Evolutionary conservation across 225 moss, liverwort and hornwort species (phyloP), one percentile per base, ranked within the genome.

Genomic region (Pseudisothecium myosuroides): DNA sequence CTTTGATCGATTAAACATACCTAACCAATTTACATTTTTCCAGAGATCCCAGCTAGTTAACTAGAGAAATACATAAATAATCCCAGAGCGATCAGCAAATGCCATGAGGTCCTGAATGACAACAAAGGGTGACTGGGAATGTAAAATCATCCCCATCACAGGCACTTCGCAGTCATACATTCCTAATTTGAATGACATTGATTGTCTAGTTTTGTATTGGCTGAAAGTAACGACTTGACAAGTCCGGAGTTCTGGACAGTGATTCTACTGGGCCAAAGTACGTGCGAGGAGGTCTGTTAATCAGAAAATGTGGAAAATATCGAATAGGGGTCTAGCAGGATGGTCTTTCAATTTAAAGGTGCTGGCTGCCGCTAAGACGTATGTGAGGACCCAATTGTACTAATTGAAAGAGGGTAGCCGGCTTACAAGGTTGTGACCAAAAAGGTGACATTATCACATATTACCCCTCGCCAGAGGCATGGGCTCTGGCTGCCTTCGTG

Each of bases 361-460:
- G 29, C 34, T 19, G 83, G 41, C 78, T 36, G 50, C 37, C 29
- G 58, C 78, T 31, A 77, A 9, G 32, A 64, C 10, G 39, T 22
- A 31, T 61, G 21, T 32, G 68, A 55, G 24, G 68, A 71, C n/a
- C n/a, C 37, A 80, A 64, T 49, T 49, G 43, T 45, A 59, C 28
- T 47, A 56, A 78, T 78, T 60, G 60, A 88, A 76, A 88, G 41
- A 64, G 81, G 26, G 54, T 60, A 59, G 27, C 56, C 49, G 43
- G 87, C 93, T 89, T 92, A 93, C 93, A 93, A 90, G 61, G 77
- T 80, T 79, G 92, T 90, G 68, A 94, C 93, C 84, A 92, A 83
- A 86, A 92, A 94, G 50, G 93, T 94, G 62, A 89, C 76, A 86
- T 94, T 94, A 83, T 94, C 93, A 54, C 93, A 94, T 27, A 61